Percentiles rank a stretch among this genome's conserved stretches.
These are phyloP conservation scores for Rubia occidens DNA, from an alignment of 305 asterid genomes.

Conservation along the genomic window DNA sequence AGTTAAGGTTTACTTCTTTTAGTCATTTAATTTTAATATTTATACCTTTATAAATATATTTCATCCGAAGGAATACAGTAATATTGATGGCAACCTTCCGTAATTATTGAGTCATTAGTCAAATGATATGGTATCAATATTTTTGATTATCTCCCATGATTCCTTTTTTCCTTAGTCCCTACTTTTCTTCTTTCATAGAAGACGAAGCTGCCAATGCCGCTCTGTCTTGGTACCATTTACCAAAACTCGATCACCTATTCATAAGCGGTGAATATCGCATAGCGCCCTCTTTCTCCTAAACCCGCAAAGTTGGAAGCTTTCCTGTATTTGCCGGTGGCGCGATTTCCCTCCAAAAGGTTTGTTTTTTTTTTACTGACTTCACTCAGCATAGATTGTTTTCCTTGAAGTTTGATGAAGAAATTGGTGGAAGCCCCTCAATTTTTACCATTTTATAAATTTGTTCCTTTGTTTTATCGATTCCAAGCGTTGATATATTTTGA, in stretches of 20 bases:
- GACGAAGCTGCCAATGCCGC: neutral
- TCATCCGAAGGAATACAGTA: neutral
- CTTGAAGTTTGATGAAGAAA: neutral
- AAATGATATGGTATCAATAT: neutral
- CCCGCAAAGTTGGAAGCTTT: constrained; percentile 15
- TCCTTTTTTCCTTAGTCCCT: constrained; percentile 1
- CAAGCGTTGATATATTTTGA: constrained; percentile 15
- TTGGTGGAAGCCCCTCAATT: neutral
- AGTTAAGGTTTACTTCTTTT: no score
- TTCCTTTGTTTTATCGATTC: constrained; percentile 14
- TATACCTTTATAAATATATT: neutral
- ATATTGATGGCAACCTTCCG: neutral
- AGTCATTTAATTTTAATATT: no score
- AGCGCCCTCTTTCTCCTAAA: constrained; percentile 5
- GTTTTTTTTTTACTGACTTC: neutral
- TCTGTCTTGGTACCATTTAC: neutral
- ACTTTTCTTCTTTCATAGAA: neutral
- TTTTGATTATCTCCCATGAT: neutral
- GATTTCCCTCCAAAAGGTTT: constrained; percentile 19
- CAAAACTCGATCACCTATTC: neutral
- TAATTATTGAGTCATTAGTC: neutral
- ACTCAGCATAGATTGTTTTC: neutral
- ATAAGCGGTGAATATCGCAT: neutral
- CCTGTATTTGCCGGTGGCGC: neutral
- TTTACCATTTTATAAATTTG: constrained; percentile 13